phyloP scores from a whole-genome alignment of 176 grass and related monocot species.

The Juncus effusus region DNA sequence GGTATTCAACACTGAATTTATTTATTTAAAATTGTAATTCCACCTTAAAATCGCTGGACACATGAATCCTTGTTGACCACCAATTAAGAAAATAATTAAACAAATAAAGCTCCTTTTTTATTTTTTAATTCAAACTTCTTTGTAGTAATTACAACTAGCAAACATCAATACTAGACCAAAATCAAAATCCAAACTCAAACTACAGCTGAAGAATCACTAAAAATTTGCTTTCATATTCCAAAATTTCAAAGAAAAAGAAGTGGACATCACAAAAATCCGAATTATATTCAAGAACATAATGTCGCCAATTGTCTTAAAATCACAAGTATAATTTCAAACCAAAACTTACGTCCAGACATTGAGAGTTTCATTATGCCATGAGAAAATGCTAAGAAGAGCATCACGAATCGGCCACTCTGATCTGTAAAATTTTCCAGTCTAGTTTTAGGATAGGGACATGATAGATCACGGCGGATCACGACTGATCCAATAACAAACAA shows the following conservation, averaged over 20 bases:
- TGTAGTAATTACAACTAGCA: not conserved
- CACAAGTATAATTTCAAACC: no score
- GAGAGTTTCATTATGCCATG: slow-evolving; percentile 99
- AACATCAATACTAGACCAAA: not conserved
- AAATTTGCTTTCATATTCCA: not conserved
- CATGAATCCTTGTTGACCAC: not conserved
- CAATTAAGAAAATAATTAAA: not conserved
- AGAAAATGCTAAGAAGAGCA: slow-evolving; percentile 84
- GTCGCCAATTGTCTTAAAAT: no score
- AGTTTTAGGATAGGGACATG: no score
- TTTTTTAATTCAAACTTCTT: no score
- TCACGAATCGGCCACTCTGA: slow-evolving; percentile 81
- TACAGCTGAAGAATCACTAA: not conserved
- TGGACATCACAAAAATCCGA: not conserved
- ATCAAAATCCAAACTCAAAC: not conserved
- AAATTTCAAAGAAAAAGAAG: not conserved
- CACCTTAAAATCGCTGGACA: not conserved
- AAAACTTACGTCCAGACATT: slow-evolving; percentile 89
- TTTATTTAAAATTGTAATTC: not conserved
- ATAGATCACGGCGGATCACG: no score
- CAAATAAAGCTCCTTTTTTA: no score
- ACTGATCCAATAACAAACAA: slow-evolving; percentile 92
- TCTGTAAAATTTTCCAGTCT: slow-evolving; percentile 66
- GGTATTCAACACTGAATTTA: no score
- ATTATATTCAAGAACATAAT: not conserved